Conservation (phyloP, 2,329 filamentous ascomycete genomes). For the Ustulina deusta region DNA sequence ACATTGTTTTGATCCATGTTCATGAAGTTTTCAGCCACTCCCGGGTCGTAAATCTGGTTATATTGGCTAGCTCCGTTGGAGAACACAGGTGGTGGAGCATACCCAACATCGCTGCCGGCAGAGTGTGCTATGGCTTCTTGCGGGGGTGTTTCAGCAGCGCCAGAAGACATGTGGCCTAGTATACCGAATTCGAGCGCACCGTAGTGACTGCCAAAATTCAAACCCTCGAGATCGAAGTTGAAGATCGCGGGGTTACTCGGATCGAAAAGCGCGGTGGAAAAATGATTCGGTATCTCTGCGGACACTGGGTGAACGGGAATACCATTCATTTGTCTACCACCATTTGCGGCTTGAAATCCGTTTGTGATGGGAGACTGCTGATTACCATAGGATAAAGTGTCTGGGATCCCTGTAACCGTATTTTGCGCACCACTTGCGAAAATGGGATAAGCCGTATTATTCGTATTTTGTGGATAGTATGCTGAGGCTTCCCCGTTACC, state of each 20-base stretch:
- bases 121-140: conserved; percentile 68
- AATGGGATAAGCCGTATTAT: conserved; percentile 62
- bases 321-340: conserved; percentile 59
- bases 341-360: conserved; percentile 70
- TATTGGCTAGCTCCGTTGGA: conserved; percentile 64
- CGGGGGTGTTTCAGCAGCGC: conserved; percentile 81
- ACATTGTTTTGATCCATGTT: conserved; percentile 64
- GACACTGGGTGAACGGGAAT: conserved; percentile 64
- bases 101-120: conserved; percentile 54
- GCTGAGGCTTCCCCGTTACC: conserved; percentile 60
- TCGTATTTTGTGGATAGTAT: conserved; percentile 63
- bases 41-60: conserved; percentile 63
- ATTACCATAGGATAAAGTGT: conserved; percentile 67
- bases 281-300: conserved; percentile 60
- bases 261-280: conserved; percentile 78
- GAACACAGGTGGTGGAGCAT: conserved; percentile 62
- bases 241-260: conserved; percentile 92
- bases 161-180: conserved; percentile 95
- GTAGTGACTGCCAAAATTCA: conserved; percentile 97
- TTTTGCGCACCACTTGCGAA: conserved; percentile 61
- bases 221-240: conserved; percentile 93
- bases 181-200: conserved; percentile 96
- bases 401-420: conserved; percentile 60
- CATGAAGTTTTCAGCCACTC: conserved; percentile 65
- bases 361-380: conserved; percentile 82